Percentiles rank a stretch among this genome's conserved stretches.
Evolutionary conservation across 129 eudicot species (phyloP).

Genomic region (Helianthus tuberosus): DNA sequence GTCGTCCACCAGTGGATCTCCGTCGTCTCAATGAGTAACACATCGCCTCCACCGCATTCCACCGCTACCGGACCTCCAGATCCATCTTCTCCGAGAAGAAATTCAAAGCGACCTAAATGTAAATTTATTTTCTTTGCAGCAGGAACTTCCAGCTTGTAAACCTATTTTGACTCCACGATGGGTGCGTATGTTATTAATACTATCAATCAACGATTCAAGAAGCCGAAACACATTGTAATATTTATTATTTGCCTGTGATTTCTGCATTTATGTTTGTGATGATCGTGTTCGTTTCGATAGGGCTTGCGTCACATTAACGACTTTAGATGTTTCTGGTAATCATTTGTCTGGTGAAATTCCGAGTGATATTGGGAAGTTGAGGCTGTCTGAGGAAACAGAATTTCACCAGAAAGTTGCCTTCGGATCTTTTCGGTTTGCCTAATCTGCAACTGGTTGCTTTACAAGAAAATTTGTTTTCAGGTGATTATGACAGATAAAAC

Average conservation of each 20-base stretch:
- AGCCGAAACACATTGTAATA: neutral
- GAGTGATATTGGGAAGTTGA: too few relatives aligned
- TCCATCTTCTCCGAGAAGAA: conserved; percentile 21
- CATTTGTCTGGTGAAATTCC: too few relatives aligned
- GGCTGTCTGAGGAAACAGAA: too few relatives aligned
- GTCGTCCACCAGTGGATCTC: neutral
- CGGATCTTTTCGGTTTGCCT: too few relatives aligned
- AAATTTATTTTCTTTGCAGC: conserved; percentile 38
- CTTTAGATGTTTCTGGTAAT: neutral
- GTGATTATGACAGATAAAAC: too few relatives aligned
- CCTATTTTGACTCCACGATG: conserved; percentile 90
- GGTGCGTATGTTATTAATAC: conserved; percentile 36
- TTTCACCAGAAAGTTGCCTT: too few relatives aligned
- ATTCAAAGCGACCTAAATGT: conserved; percentile 41
- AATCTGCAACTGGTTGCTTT: too few relatives aligned
- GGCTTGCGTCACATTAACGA: conserved; percentile 51
- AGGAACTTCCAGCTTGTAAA: conserved; percentile 97
- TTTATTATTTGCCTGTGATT: conserved; percentile 56
- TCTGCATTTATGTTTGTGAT: conserved; percentile 83
- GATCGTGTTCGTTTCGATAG: conserved; percentile 79
- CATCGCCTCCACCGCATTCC: conserved; percentile 28
- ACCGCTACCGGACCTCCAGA: conserved; percentile 21
- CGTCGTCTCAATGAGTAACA: neutral
- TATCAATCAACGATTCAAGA: neutral
- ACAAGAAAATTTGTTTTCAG: too few relatives aligned